Evolutionary conservation across 2,329 filamentous ascomycete species (phyloP), one percentile per base, ranked within the genome.

Genomic region (Calonectria honghensis): DNA sequence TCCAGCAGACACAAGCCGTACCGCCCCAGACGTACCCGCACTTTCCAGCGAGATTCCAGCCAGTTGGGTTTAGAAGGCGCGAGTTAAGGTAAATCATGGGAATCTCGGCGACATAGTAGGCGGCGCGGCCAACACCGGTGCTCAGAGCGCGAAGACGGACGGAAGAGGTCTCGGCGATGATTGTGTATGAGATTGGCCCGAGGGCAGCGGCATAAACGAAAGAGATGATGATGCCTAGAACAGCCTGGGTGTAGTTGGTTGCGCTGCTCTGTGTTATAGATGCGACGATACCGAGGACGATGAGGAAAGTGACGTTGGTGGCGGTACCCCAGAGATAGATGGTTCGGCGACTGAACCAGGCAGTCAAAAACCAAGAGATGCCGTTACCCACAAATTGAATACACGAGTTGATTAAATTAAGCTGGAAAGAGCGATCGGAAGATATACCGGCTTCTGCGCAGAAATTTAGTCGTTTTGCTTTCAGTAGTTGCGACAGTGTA

Each of bases 161-260:
- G 52, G 91, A 85, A 0, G 91, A 92, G 6, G 92, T 93, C 84
- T 93, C 92, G 75, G 89, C 91, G 73, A 93, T 93, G 79, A 93
- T 91, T 84, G 91, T 89, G 88, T 89, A 93, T 13, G 91, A 92
- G 57, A 89, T 89, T 54, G 92, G 92, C 5, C 90, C 92, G 18
- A 90, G 90, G 75, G 90, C 90, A 24, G 91, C 82, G 69, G 88
- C 89, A 84, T 92, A 94, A 32, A 93, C 84, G 73, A 94, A 90
- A 61, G 92, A 93, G 80, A 93, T 87, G 79, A 93, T 90, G 65
- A 93, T 85, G 71, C 91, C 92, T n/a, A 93, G 85, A 14, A 88
- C 89, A 11, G 92, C 92, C 81, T 92, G 90, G 4, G 91, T 91
- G 45, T 88, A 84, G 65, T 82, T 86, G 52, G 90, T 81, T 18